Evolutionary conservation across 73 alveolate species (phyloP), one percentile per base, ranked within the genome.

Genomic region (Symbiodinium natans): DNA sequence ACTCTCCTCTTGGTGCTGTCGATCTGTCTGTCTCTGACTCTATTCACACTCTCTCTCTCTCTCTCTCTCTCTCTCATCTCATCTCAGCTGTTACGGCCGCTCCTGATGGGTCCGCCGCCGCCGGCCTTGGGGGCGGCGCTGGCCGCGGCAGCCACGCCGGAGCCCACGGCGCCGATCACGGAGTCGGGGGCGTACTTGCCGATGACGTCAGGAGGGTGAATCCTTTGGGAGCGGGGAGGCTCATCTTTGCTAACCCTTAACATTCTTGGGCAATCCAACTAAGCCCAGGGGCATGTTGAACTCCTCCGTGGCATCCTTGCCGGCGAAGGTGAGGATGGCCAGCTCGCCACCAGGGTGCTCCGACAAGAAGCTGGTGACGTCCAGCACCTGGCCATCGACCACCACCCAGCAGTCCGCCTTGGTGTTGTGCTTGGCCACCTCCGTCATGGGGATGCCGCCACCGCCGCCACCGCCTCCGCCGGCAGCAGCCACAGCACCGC

Each of bases 321-420:
- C 77, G 29, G 73, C 68, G 40, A 83, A 83, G 33, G 73, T 25
- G 34, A 41, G 25, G 73, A 83, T 39, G 73, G 92, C 74, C 77
- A 41, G 36, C 68, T 41, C 36, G 73, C 73, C 74, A 41, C 92
- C 73, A 6, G 92, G 74, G 68, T 83, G 74, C 31, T 41, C 92
- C 29, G 33, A 56, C 99, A 93, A 38, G 94, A 94, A 99, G n/a
- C 19, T 41, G 63, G 99, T 95, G 82, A 83, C 99, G 87, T 99
- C 99, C 83, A 95, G 99, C 85, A 99, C 99, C 85, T 99, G 98
- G 38, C 99, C 99, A 38, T 84, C 83, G 33, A 99, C 90, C 43
- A 99, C 82, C 52, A 99, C 98, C 99, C 99, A 99, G 99, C 99
- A 92, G 92, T 99, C 99, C 29, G 98, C 93, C 92, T 93, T 86